Percentiles rank a stretch among this genome's conserved stretches.
Conservation (phyloP, 345 rosid species). For the Toxicodendron radicans region DNA sequence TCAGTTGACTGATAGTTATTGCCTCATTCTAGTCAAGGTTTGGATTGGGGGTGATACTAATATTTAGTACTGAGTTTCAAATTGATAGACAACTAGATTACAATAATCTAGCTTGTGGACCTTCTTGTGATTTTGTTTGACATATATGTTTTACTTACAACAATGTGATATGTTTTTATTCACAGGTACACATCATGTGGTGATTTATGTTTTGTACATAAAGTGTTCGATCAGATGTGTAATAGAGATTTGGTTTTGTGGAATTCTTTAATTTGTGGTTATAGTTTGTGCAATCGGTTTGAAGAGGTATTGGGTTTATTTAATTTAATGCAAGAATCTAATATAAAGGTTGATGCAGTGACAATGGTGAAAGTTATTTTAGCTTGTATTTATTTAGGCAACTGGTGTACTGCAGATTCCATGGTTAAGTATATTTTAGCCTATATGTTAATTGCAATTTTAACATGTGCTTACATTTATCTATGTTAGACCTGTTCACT, state of each 20-base stretch:
- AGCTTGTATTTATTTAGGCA: conserved; percentile 38
- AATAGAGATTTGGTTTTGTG: conserved; percentile 66
- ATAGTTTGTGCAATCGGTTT: conserved; percentile 40
- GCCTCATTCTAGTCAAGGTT: not conserved
- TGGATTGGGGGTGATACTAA: too few species aligned
- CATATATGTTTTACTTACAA: too few species aligned
- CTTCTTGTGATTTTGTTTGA: too few species aligned
- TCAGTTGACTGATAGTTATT: too few species aligned
- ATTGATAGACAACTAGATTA: too few species aligned
- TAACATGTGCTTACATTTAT: too few species aligned
- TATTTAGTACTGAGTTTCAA: too few species aligned
- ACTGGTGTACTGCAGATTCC: conserved; percentile 30
- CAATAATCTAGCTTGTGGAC: too few species aligned
- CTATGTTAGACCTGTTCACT: too few species aligned
- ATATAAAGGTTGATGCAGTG: conserved; percentile 51
- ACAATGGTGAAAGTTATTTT: conserved; percentile 62
- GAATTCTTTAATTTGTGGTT: conserved; percentile 73
- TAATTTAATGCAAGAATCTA: conserved; percentile 41
- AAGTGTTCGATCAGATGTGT: conserved; percentile 51
- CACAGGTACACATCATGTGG: conserved; percentile 36
- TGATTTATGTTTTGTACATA: conserved; percentile 31
- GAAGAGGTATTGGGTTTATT: conserved; percentile 48
- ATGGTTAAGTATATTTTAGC: conserved; percentile 43
- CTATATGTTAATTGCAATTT: too few species aligned
- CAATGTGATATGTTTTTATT: conserved; percentile 57